Base-by-base conservation (phyloP, 257 asterid species). In the Solanum dulcamara region DNA sequence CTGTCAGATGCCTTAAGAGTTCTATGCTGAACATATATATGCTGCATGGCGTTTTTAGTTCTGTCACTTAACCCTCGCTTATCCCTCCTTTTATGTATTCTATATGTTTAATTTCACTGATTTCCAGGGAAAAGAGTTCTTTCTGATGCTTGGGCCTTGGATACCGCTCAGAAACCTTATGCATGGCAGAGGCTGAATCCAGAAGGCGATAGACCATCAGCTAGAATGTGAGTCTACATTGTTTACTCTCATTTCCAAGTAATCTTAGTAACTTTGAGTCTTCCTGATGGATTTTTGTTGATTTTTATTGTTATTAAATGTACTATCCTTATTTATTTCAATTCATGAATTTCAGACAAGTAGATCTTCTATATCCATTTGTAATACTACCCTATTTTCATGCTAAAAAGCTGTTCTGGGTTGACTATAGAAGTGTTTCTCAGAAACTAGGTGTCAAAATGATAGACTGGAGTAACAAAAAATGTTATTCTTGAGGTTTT, bases 131-230 rank as follows among this genome's bases (percentile, higher is more conserved):
- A 94, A 90, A 91, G 95, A 92, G 98, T 92, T 88, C 91, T 97
- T 74, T 93, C 99, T 51, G 99, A 97, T 94, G 97, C 98, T 86
- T 97, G 99, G 99, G 98, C 90, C 79, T 93, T 97, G 91, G 99
- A 97, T 86, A 97, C 99, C 84, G 98, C 99, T 86, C 98, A 95
- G 88, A 97, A 97, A 89, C 99, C 99, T 4, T 97, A 97, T 86
- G 96, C 60, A 62, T 97, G 99, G 99, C 96, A 92, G 92, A 93
- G 94, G 90, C 99, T 97, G 88, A 93, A 92, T 88, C 99, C 99
- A 6, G 98, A 93, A 91, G 99, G 99, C 13, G 98, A 95, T 87
- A 91, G 91, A 88, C 99, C 99, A 85, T 91, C 96, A 86, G 98
- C 97, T 72, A 92, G 99, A 92, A 93, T 97, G 99, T 97, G 87